These are phyloP conservation scores for Histomonas meleagridis DNA, from an alignment of 208 protist species.

Conservation along the genomic window DNA sequence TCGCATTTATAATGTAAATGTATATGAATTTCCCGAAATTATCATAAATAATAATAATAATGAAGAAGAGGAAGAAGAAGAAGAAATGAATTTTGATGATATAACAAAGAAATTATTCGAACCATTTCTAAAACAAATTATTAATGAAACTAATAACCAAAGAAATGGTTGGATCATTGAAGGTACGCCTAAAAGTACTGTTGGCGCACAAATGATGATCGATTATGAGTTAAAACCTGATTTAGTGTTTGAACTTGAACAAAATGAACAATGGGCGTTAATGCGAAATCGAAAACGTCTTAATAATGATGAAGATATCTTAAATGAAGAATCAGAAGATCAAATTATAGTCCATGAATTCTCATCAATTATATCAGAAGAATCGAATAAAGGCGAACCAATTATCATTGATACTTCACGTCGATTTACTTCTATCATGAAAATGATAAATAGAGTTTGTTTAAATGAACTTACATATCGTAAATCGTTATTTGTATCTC, in stretches of 20 bases:
- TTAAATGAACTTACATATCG: neutral
- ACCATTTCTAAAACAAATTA: neutral
- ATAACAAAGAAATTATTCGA: neutral
- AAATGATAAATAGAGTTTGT: neutral
- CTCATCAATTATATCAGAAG: neutral
- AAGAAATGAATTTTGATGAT: slow-evolving; percentile 1
- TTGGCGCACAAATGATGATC: neutral
- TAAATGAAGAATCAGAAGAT: slow-evolving; percentile 4
- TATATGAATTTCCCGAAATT: neutral
- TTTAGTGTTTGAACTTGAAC: slow-evolving; percentile 7
- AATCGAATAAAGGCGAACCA: neutral
- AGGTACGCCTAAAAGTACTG: neutral
- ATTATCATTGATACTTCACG: neutral
- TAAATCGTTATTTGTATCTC: neutral
- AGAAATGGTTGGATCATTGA: slow-evolving; percentile 25
- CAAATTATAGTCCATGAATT: neutral
- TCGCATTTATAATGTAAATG: neutral
- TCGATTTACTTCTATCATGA: neutral
- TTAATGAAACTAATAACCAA: neutral
- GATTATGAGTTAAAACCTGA: neutral
- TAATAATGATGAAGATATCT: neutral
- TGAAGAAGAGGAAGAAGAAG: neutral
- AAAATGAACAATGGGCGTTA: neutral
- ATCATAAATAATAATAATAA: neutral
- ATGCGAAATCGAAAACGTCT: neutral